phyloP scores from a whole-genome alignment of 345 rosid genomes.

The Populus nigra region DNA sequence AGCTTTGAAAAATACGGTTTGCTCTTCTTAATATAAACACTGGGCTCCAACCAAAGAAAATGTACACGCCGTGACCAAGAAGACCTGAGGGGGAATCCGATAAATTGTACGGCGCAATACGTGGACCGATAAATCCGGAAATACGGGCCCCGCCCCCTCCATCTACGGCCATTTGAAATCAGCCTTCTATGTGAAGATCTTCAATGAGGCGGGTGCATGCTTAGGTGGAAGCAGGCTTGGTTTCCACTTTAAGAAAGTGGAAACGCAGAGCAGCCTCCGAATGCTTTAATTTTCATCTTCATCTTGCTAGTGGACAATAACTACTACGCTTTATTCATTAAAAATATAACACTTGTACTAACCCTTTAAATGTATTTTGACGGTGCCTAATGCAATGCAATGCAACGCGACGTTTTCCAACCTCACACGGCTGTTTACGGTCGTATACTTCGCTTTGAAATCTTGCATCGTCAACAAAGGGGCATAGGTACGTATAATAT shows the following conservation, averaged over 20 bases:
- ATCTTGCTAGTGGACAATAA: not conserved
- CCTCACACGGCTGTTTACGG: not conserved
- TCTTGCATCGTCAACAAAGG: not conserved
- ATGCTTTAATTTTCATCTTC: not conserved
- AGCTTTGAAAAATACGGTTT: not conserved
- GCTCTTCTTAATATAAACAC: not conserved
- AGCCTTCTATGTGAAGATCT: not conserved
- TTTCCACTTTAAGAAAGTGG: not conserved
- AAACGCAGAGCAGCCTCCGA: not conserved
- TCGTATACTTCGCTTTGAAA: not conserved
- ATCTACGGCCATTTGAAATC: not conserved
- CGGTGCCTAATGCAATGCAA: not conserved
- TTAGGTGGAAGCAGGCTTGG: not conserved
- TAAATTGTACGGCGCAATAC: conserved; percentile 47
- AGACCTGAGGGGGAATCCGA: conserved; percentile 1
- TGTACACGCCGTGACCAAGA: not conserved
- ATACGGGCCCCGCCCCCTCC: conserved; percentile 2
- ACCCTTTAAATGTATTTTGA: not conserved
- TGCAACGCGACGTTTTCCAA: not conserved
- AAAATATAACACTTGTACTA: no score
- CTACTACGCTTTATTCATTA: not conserved
- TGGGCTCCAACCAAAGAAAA: not conserved
- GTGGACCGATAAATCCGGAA: conserved; percentile 49
- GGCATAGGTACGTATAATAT: not conserved
- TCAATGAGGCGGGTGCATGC: conserved; percentile 2